Conservation (phyloP, 306 rosid species). For the Gynostemma pentaphyllum region DNA sequence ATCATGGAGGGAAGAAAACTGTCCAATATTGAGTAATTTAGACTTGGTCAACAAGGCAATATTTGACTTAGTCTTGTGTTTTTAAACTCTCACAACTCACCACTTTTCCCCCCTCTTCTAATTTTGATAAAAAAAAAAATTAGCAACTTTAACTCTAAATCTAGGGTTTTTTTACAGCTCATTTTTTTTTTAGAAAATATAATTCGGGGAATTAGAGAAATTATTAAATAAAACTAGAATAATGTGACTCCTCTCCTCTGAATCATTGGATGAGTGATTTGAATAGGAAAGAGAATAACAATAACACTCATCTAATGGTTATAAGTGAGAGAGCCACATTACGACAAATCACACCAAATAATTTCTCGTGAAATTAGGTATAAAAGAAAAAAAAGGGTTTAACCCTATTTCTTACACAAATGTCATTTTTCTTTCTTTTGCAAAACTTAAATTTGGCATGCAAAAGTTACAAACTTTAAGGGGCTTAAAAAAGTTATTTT, state of each 20-base stretch:
- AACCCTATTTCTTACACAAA: neutral
- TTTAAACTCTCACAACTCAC: neutral
- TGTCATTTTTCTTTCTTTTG: neutral
- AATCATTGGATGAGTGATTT: no score
- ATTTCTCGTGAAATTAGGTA: neutral
- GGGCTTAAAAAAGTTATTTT: neutral
- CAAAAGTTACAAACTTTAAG: neutral
- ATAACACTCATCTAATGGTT: no score
- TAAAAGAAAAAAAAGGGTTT: no score
- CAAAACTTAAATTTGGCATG: neutral
- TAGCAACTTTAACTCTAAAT: neutral
- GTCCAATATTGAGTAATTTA: neutral
- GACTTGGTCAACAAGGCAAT: neutral
- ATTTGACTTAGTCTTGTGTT: neutral
- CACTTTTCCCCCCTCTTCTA: no score
- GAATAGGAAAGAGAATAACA: no score
- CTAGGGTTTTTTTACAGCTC: neutral
- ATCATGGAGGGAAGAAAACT: neutral
- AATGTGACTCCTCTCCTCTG: no score
- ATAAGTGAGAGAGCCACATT: no score
- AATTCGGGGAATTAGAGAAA: no score
- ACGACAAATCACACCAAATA: no score
- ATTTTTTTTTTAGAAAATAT: no score
- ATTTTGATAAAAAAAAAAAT: neutral
- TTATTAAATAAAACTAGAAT: no score